These are phyloP conservation scores for Coemansia sp. DNA, from an alignment of 192 early-diverging fungal species.

Conservation along the genomic window DNA sequence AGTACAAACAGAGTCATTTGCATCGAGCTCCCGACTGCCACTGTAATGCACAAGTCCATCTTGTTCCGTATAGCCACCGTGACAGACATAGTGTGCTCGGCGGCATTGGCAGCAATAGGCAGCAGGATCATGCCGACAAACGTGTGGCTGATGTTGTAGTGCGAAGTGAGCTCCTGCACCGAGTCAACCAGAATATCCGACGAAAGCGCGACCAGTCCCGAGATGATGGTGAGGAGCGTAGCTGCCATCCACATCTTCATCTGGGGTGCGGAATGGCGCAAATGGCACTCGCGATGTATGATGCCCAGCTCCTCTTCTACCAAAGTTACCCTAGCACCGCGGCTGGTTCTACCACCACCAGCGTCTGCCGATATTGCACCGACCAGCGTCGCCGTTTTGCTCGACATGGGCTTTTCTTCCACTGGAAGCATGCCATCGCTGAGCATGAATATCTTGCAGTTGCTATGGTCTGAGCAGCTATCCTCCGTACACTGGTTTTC, in stretches of 20 bases:
- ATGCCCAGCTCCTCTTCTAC: neutral
- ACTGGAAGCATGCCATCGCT: neutral
- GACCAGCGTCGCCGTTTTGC: slow-evolving; percentile 2
- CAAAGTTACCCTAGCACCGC: neutral
- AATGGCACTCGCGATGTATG: slow-evolving; percentile 9
- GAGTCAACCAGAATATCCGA: slow-evolving; percentile 81
- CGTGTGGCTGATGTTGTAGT: slow-evolving; percentile 68
- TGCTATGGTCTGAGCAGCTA: neutral
- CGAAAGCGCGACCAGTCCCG: slow-evolving; percentile 71
- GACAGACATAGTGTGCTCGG: slow-evolving; percentile 84
- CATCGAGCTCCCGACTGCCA: slow-evolving; percentile 79
- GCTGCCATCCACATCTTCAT: slow-evolving; percentile 62
- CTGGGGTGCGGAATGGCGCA: slow-evolving; percentile 46
- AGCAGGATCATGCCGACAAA: slow-evolving; percentile 94
- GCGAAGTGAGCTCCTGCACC: slow-evolving; percentile 51
- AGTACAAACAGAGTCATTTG: slow-evolving; percentile 85
- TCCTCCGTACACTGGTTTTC: neutral
- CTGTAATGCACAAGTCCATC: slow-evolving; percentile 76
- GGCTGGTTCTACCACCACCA: neutral
- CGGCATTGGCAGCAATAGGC: slow-evolving; percentile 87
- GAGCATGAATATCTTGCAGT: neutral
- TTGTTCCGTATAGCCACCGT: slow-evolving; percentile 86
- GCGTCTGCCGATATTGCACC: neutral
- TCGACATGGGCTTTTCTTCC: neutral
- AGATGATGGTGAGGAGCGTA: slow-evolving; percentile 58